Evolutionary conservation across 2,329 filamentous ascomycete species (phyloP).

Genomic region (Cercospora beticola): DNA sequence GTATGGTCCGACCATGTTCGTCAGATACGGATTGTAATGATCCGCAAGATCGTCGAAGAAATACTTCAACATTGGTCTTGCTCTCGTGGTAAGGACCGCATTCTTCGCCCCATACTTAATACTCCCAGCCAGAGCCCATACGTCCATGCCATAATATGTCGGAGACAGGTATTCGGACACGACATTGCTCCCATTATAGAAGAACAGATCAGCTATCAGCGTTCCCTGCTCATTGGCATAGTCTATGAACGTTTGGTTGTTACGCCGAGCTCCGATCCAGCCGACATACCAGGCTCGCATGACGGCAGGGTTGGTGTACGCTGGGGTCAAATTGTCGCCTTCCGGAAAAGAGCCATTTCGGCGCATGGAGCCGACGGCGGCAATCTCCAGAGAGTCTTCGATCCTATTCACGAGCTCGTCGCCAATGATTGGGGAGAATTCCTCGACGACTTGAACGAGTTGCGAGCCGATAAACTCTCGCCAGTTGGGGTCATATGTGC

Average conservation of each 20-base stretch:
- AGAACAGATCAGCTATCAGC: not conserved
- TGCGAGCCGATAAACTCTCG: not conserved
- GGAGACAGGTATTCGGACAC: not conserved
- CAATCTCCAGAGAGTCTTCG: not conserved
- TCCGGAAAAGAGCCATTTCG: not conserved
- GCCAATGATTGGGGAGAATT: not conserved
- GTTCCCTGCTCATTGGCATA: not conserved
- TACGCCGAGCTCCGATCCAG: not conserved
- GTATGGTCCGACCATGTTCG: not conserved
- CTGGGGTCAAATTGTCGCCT: not conserved
- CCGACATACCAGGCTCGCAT: not conserved
- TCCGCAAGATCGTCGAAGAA: not conserved
- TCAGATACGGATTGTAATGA: not conserved
- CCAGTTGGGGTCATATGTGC: not conserved
- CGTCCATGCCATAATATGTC: not conserved
- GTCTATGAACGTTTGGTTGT: not conserved
- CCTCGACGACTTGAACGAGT: not conserved
- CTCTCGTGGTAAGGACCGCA: not conserved
- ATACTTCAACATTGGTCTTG: not conserved
- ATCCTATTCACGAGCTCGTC: not conserved
- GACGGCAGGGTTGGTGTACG: not conserved
- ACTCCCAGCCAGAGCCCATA: not conserved
- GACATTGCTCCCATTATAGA: not conserved
- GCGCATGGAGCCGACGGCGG: not conserved
- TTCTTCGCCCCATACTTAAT: not conserved